Percentiles rank a stretch among this genome's conserved stretches.
Conservation (phyloP, 345 rosid species). For the Hibiscus tridactylites region DNA sequence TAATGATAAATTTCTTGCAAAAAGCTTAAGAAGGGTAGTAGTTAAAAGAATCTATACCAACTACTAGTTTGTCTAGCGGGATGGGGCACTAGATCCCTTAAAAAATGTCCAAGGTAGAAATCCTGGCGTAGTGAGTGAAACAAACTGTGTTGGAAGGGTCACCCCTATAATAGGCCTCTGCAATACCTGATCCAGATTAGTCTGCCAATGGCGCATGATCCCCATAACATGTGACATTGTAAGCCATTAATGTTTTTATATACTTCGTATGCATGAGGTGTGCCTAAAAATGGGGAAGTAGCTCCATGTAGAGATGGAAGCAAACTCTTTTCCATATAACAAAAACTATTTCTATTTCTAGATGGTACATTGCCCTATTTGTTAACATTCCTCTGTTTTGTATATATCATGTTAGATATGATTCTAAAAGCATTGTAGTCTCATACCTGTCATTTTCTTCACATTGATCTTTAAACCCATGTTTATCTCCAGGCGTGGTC, state of each 20-base stretch:
- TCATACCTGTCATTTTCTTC: not conserved
- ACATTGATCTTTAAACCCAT: not conserved
- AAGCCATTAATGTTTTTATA: not conserved
- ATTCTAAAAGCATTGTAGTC: not conserved
- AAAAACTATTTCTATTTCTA: not conserved
- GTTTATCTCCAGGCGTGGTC: slow-evolving; percentile 47
- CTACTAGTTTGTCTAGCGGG: not conserved
- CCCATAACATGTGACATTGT: not conserved
- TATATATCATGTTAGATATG: not conserved
- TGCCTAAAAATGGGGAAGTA: too few relatives aligned
- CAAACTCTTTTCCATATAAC: not conserved
- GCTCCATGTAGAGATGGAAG: too few relatives aligned
- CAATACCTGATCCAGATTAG: too few relatives aligned
- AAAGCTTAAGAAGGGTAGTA: not conserved
- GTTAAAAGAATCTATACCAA: not conserved
- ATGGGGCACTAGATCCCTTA: too few relatives aligned
- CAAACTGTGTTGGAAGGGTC: too few relatives aligned
- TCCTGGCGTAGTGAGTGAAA: too few relatives aligned
- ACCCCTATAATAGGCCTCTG: too few relatives aligned
- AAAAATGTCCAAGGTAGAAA: too few relatives aligned
- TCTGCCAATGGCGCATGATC: too few relatives aligned
- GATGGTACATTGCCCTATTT: not conserved
- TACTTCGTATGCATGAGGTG: not conserved
- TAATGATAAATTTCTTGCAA: not conserved
- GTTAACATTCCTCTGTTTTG: not conserved